phyloP scores from a whole-genome alignment of 345 rosid species.

The Punica granatum region DNA sequence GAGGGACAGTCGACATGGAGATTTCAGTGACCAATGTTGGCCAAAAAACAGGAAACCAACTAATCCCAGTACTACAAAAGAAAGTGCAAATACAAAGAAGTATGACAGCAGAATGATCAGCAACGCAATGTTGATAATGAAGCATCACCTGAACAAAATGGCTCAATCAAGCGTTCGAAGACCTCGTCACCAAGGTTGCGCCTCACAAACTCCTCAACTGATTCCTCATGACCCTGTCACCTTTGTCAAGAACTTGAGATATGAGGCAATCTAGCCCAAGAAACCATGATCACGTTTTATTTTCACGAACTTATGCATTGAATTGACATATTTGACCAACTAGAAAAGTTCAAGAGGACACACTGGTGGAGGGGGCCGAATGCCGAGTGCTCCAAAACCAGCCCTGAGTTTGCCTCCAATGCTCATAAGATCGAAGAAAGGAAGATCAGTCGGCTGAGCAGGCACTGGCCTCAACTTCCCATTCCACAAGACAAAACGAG shows the following conservation, averaged over 20 bases:
- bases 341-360: conserved; percentile 31
- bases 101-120: not conserved
- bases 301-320: not conserved
- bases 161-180: conserved; percentile 88
- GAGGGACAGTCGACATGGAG: not conserved
- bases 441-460: conserved; percentile 59
- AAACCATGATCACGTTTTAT: not conserved
- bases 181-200: conserved; percentile 92
- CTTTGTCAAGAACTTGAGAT: conserved; percentile 49
- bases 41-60: not conserved
- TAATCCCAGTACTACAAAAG: not conserved
- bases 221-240: conserved; percentile 94
- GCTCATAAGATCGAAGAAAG: conserved; percentile 82
- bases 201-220: conserved; percentile 92
- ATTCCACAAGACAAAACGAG: conserved; percentile 82
- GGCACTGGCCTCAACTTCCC: conserved; percentile 91
- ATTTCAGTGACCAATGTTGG: not conserved
- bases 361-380: conserved; percentile 88
- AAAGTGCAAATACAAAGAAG: not conserved
- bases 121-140: not conserved
- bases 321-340: not conserved
- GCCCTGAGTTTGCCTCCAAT: conserved; percentile 84
- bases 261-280: conserved; percentile 30
- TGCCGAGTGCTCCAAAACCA: conserved; percentile 79
- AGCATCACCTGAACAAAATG: conserved; percentile 85